A percentile compares a stretch with the other conserved stretches of the same genome.
These are phyloP conservation scores for Eutrema heterophyllum DNA, from an alignment of 345 rosid species.

Conservation along the genomic window DNA sequence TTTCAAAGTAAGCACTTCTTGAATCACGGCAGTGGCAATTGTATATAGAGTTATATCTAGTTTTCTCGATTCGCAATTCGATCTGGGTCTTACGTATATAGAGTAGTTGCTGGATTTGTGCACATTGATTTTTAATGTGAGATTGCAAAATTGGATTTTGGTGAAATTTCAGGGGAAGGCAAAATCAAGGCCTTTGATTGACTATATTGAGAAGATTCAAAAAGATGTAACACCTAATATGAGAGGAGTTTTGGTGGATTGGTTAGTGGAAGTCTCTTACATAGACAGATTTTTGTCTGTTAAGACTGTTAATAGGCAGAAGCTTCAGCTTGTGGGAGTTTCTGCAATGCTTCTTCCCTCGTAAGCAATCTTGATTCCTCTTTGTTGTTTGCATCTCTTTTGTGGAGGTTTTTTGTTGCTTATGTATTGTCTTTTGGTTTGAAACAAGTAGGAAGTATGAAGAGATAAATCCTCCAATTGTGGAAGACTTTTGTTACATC, in stretches of 20 bases:
- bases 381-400: neutral
- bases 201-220: conserved; percentile 68
- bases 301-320: conserved; percentile 45
- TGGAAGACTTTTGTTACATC: conserved; percentile 67
- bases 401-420: neutral
- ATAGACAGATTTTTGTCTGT: conserved; percentile 61
- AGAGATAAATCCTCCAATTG: conserved; percentile 63
- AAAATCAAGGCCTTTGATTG: conserved; percentile 53
- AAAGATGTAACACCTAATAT: conserved; percentile 54
- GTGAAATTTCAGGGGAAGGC: conserved; percentile 41
- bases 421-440: neutral
- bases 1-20: conserved; percentile 37
- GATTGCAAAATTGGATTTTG: neutral
- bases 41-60: neutral
- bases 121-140: neutral
- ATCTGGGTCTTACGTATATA: neutral
- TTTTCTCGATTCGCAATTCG: neutral
- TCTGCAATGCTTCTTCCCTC: conserved; percentile 87
- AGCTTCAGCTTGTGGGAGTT: conserved; percentile 76
- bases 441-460: no score
- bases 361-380: conserved; percentile 37
- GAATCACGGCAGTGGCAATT: neutral
- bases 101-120: neutral
- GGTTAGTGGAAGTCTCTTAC: conserved; percentile 78
- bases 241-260: conserved; percentile 80